Evolutionary conservation across 805 yeast genomes (phyloP), one percentile per base, ranked within the genome.

Genomic region (Martiniozyma abietophila): DNA sequence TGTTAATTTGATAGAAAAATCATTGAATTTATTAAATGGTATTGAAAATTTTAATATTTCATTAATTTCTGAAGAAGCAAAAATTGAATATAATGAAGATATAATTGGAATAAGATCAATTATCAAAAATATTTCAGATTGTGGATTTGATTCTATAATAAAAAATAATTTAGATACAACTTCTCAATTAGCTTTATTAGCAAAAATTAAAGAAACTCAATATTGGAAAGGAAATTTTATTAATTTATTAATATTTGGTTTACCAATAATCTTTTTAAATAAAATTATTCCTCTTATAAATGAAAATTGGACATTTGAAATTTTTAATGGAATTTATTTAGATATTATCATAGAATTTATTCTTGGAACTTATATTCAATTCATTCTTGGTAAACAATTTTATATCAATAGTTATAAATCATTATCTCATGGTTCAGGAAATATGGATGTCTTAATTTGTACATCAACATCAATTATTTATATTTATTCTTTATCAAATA

Each of bases 381-480:
- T 78, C 44, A 55, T 62, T 46, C 43, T 85, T n/a, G 96, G 95
- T 0, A 47, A 60, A 6, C 63, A 68, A 23, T 92, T 86, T 50
- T 75, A 75, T 56, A 59, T 56, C 31, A 78, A 83, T 36, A 72
- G 92, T 6, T 66, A 58, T 50, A 69, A 68, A 23, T 78, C 95
- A 6, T 39, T 86, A 16, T 64, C 64, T 34, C 86, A 82, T 48
- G 69, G 76, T 5, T 76, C 83, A 17, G 79, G 79, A 8, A 85
- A 89, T 6, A 94, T 92, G 98, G 98, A 92, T 56, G 81, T 89
- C 2, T 64, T 92, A 40, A 86, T 92, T 24, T 76, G 81, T 34
- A 64, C 82, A 15, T 84, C 96, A 4, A 86, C 96, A 0, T 59
- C 78, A 31, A 74, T 81, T 16, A 83, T 96, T 4, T 92, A 74